Percentiles rank a stretch among this genome's conserved stretches.
These are phyloP conservation scores for Suillus ampliporus DNA, from an alignment of 768 basidiomycete species.

Conservation along the genomic window DNA sequence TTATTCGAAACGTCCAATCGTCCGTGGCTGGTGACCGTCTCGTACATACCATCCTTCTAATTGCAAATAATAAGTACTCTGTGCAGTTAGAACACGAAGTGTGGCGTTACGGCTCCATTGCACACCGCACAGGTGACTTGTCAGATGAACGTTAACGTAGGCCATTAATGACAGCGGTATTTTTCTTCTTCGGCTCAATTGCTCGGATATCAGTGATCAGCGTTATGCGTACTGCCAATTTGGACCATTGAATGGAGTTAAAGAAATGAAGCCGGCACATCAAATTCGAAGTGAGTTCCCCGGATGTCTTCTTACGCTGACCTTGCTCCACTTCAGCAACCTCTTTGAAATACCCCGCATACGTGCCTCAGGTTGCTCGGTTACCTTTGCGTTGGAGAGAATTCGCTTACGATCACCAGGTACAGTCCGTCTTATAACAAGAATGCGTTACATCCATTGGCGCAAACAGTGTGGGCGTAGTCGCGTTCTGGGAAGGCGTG, in stretches of 20 bases:
- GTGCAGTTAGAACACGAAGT: background rate
- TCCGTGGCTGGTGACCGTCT: too few relatives aligned
- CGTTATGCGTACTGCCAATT: background rate
- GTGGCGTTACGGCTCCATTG: slow-evolving; percentile 1
- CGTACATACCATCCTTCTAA: background rate
- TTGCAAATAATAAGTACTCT: background rate
- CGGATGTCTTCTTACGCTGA: background rate
- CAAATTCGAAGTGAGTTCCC: background rate
- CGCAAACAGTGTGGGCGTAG: background rate
- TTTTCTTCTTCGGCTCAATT: slow-evolving; percentile 1
- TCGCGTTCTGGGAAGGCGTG: background rate
- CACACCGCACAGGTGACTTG: background rate
- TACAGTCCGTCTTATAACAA: background rate
- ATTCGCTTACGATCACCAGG: background rate
- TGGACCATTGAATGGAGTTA: background rate
- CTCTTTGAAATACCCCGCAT: background rate
- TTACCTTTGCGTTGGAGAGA: background rate
- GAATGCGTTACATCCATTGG: background rate
- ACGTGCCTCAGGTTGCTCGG: background rate
- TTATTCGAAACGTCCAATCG: background rate
- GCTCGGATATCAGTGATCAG: background rate
- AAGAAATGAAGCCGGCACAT: background rate
- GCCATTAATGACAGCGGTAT: too few relatives aligned
- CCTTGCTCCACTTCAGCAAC: background rate
- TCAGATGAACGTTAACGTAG: too few relatives aligned